phyloP scores from a whole-genome alignment of 441 rosid genomes.

The Daphne laureola region DNA sequence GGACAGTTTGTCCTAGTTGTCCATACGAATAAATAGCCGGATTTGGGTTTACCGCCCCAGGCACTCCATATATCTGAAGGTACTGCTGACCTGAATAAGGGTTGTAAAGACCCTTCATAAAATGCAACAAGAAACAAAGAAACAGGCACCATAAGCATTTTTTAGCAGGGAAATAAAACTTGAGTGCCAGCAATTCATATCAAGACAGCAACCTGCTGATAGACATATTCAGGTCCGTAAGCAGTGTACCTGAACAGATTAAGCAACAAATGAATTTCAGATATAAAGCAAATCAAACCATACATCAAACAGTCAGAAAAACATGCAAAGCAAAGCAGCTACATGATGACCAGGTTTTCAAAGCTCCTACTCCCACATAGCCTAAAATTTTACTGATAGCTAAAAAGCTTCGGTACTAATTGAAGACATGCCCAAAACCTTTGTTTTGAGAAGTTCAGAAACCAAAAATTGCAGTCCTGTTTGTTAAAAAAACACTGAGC shows the following conservation, averaged over 20 bases:
- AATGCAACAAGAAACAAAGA: constrained; percentile 5
- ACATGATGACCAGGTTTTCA: constrained; percentile 5
- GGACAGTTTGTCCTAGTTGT: constrained; percentile 55
- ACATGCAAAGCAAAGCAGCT: background rate
- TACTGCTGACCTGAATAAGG: constrained; percentile 81
- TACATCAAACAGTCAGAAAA: constrained; percentile 5
- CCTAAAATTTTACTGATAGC: constrained; percentile 13
- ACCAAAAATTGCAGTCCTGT: constrained; percentile 45
- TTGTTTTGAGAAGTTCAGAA: constrained; percentile 17
- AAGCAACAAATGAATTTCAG: constrained; percentile 11
- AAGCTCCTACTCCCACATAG: constrained; percentile 12
- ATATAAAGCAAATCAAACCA: constrained; percentile 1
- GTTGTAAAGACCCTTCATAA: constrained; percentile 61
- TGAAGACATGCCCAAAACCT: constrained; percentile 5
- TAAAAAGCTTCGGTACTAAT: constrained; percentile 16
- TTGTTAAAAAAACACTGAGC: constrained; percentile 54
- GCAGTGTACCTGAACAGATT: constrained; percentile 56
- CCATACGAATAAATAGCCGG: constrained; percentile 64
- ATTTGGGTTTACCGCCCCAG: constrained; percentile 48
- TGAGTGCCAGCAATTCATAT: background rate
- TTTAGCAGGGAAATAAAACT: constrained; percentile 4
- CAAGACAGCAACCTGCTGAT: constrained; percentile 55
- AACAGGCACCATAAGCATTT: constrained; percentile 10
- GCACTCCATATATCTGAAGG: constrained; percentile 79
- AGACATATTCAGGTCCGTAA: constrained; percentile 67